Percentiles rank a stretch among this genome's conserved stretches.
phyloP scores from a whole-genome alignment of 768 basidiomycete species.

The Leccinum pellstonianum region DNA sequence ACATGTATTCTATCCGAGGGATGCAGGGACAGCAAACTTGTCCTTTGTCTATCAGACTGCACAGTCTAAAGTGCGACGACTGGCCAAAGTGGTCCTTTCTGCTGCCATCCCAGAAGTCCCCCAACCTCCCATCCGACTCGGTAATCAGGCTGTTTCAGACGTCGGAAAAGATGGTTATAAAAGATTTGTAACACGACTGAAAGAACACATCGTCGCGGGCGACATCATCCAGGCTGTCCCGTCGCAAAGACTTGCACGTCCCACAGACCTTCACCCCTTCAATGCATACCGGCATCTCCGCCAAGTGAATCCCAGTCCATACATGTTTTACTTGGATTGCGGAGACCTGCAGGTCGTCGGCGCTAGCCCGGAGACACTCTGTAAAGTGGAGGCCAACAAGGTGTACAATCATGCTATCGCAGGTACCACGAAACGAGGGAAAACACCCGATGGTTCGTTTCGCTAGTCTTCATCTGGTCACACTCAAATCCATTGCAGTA shows the following conservation, averaged over 20 bases:
- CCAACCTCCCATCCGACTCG: constrained; percentile 64
- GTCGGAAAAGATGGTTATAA: constrained; percentile 94
- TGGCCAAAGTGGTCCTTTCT: constrained; percentile 68
- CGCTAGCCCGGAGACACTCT: constrained; percentile 95
- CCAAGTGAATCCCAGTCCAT: constrained; percentile 95
- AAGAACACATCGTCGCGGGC: constrained; percentile 92
- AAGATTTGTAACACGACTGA: constrained; percentile 84
- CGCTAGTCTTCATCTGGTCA: constrained; percentile 2
- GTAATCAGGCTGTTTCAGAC: constrained; percentile 74
- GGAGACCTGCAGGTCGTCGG: constrained; percentile 95
- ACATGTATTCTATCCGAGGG: constrained; percentile 84
- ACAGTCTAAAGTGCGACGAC: constrained; percentile 72
- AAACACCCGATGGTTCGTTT: constrained; percentile 74
- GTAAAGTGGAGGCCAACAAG: constrained; percentile 89
- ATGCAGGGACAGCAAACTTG: constrained; percentile 64
- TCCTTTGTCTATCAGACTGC: constrained; percentile 88
- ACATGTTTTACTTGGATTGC: constrained; percentile 98
- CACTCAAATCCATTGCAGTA: constrained; percentile 5
- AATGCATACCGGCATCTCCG: constrained; percentile 94
- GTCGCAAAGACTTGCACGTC: constrained; percentile 83
- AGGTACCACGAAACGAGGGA: constrained; percentile 87
- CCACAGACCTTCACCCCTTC: constrained; percentile 91
- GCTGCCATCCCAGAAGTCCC: constrained; percentile 58
- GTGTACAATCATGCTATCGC: constrained; percentile 99
- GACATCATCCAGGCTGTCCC: constrained; percentile 99